Evolutionary conservation across 345 rosid genomes (phyloP).

Genomic region (Linum trigynum): DNA sequence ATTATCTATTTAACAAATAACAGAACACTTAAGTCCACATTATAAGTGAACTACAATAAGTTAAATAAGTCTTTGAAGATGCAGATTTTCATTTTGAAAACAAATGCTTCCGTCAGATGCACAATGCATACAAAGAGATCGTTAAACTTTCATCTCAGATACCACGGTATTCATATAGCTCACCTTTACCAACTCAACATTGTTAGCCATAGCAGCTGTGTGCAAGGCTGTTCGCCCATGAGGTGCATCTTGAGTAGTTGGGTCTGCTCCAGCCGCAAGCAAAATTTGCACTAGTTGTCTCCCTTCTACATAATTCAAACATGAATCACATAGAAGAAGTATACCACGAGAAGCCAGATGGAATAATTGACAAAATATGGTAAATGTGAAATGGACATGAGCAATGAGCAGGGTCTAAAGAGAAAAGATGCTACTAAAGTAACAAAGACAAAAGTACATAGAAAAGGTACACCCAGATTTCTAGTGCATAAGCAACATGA

Average conservation of each 20-base stretch:
- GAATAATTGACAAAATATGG: background rate
- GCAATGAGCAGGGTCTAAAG: background rate
- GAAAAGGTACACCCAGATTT: background rate
- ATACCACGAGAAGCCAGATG: background rate
- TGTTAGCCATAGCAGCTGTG: conserved; percentile 86
- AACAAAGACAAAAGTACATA: background rate
- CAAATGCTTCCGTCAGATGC: background rate
- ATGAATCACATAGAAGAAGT: background rate
- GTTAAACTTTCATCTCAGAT: background rate
- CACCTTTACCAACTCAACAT: conserved; percentile 82
- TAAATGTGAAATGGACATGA: background rate
- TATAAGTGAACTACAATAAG: background rate
- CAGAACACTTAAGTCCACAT: background rate
- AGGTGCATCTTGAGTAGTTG: conserved; percentile 76
- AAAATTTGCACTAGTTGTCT: conserved; percentile 73
- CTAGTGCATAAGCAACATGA: too few species aligned
- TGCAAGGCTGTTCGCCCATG: conserved; percentile 88
- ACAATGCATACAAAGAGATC: background rate
- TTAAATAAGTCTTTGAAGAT: background rate
- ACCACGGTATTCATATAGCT: conserved; percentile 14
- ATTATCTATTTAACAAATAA: conserved; percentile 45
- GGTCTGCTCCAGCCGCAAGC: conserved; percentile 93
- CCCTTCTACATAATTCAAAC: conserved; percentile 54
- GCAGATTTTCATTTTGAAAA: background rate
- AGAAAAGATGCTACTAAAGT: background rate